phyloP scores from a whole-genome alignment of 768 basidiomycete species.

The Chalciporus sphaerocephalus region DNA sequence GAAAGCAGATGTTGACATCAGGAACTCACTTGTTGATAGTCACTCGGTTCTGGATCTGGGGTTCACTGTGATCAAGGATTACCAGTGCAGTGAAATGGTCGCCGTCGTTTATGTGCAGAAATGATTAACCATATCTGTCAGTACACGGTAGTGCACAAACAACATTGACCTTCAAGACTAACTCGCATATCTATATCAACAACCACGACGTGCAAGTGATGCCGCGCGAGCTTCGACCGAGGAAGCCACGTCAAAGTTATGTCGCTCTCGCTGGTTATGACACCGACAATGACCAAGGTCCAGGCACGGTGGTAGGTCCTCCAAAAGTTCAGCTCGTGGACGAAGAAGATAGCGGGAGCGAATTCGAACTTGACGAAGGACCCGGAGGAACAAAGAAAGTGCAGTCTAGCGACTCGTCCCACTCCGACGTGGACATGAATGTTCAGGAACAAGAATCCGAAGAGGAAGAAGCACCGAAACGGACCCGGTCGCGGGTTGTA shows the following conservation, averaged over 20 bases:
- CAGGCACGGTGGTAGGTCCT: constrained; percentile 43
- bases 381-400: constrained; percentile 28
- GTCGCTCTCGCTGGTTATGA: constrained; percentile 34
- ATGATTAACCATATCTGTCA: too few species aligned
- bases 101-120: too few species aligned
- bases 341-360: constrained; percentile 46
- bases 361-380: constrained; percentile 46
- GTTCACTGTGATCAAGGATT: too few species aligned
- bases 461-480: constrained; percentile 16
- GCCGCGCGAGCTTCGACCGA: constrained; percentile 52
- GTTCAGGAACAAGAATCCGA: constrained; percentile 12
- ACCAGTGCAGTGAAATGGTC: too few species aligned
- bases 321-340: constrained; percentile 27
- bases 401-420: constrained; percentile 34
- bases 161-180: too few species aligned
- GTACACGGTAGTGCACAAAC: too few species aligned
- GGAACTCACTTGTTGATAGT: too few species aligned
- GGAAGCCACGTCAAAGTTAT: constrained; percentile 53
- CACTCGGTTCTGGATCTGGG: too few species aligned
- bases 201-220: constrained; percentile 29
- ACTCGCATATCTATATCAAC: too few species aligned
- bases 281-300: constrained; percentile 25
- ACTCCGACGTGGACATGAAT: constrained; percentile 25
- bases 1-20: too few species aligned
- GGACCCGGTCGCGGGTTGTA: too few species aligned